Base-by-base conservation (phyloP, 129 eudicot species). In the Chrysanthemum seticuspe region DNA sequence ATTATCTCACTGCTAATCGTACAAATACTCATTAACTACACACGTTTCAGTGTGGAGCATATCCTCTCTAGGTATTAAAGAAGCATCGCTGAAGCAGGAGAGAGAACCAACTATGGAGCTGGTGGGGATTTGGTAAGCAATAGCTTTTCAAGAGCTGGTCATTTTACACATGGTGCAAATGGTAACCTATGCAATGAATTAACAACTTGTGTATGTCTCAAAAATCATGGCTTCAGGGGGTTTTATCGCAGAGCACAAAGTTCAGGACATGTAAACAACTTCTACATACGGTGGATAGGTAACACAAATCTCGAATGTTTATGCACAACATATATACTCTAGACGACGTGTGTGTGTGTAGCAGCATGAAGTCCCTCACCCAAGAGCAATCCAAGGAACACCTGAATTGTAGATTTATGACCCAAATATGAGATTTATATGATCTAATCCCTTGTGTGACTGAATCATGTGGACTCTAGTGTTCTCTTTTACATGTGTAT, bases 231-330 rank as follows among this genome's bases (percentile, higher is more conserved):
- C 62, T 62, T 1, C 66, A 66, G 70, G 75, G 25, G 29, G 1
- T 49, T 59, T 13, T 60, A 51, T 10, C 67, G 25, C 74, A 73
- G 57, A 74, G 57, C 65, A 63, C 56, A 70, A 21, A 74, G 45
- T 55, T 64, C 65, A 50, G 70, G 49, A 75, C 85, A 14, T 62
- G 81, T 54, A 70, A 59, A 75, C 86, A 87, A 74, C 86, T 85
- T 56, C 70, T 80, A 31, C 76, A 86, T 13, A 68, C 55, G 4
- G 84, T 79, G 51, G 81, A 83, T 56, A 88, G 87, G 95, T 65
- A 83, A 65, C 25, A 15, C 7, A 45, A 23, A 1, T 65, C 62
- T 51, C 3, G 14, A 53, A 36, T 5, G 55, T 15, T 11, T 5
- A 55, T n/a, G 14, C 48, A 40, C 4, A 5, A 11, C 53, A 31